These are phyloP conservation scores for Psilocybe mexicana DNA, from an alignment of 1,284 basidiomycete genomes.

Conservation along the genomic window DNA sequence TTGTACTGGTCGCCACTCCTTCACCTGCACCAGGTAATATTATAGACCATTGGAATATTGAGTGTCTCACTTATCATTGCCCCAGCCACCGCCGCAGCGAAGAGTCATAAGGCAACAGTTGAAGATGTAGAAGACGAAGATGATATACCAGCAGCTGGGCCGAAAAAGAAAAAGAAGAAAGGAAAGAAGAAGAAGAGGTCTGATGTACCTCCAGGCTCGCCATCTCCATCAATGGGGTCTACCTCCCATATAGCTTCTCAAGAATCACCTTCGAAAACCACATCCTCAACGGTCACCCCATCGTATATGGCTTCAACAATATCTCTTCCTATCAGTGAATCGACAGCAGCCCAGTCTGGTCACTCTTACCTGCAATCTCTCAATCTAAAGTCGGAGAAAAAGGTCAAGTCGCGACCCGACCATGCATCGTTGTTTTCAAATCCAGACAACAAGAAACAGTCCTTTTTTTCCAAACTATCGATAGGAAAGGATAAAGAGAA, in stretches of 20 bases:
- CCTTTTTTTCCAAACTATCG: slow-evolving; percentile 53
- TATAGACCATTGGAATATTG: background rate
- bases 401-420: slow-evolving; percentile 68
- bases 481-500: slow-evolving; percentile 34
- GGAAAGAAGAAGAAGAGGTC: slow-evolving; percentile 70
- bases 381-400: slow-evolving; percentile 54
- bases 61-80: background rate
- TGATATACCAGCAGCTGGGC: slow-evolving; percentile 36
- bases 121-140: slow-evolving; percentile 73
- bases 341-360: slow-evolving; percentile 59
- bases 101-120: slow-evolving; percentile 51
- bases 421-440: slow-evolving; percentile 52
- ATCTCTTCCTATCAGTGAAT: slow-evolving; percentile 46
- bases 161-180: slow-evolving; percentile 64
- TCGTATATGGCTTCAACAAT: slow-evolving; percentile 38
- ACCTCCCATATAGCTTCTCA: slow-evolving; percentile 18
- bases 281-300: slow-evolving; percentile 17
- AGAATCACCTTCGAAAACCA: slow-evolving; percentile 13
- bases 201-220: slow-evolving; percentile 13
- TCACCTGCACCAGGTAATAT: slow-evolving; percentile 7
- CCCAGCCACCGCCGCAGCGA: slow-evolving; percentile 15
- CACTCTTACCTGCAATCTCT: slow-evolving; percentile 62
- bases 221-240: slow-evolving; percentile 16
- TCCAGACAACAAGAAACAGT: slow-evolving; percentile 34
- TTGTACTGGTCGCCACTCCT: background rate